Percentiles rank a stretch among this genome's conserved stretches.
These are phyloP conservation scores for Crithidia brevicula DNA, from an alignment of 208 protist species.

Conservation along the genomic window DNA sequence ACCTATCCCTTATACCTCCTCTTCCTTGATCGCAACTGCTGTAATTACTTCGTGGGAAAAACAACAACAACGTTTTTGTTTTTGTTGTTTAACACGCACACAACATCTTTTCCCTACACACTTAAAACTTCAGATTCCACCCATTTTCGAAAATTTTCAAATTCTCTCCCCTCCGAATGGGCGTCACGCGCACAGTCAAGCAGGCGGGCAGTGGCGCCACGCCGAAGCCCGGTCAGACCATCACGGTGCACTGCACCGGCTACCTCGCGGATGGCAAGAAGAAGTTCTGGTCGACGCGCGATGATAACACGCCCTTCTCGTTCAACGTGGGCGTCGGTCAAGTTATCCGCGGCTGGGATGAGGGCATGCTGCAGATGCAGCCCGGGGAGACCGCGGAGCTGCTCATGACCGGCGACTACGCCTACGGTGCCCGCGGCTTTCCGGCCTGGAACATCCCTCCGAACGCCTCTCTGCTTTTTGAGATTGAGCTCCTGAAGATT, in stretches of 20 bases:
- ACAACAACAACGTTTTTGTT: too few species aligned
- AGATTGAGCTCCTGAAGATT: slow-evolving; percentile 90
- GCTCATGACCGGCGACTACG: slow-evolving; percentile 80
- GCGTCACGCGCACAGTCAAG: slow-evolving; percentile 70
- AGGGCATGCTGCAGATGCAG: slow-evolving; percentile 91
- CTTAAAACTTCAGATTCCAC: too few species aligned
- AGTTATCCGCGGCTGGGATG: slow-evolving; percentile 96
- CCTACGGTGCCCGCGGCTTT: slow-evolving; percentile 88
- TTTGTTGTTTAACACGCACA: not conserved
- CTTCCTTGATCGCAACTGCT: too few species aligned
- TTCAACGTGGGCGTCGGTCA: slow-evolving; percentile 92
- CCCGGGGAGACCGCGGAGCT: slow-evolving; percentile 83
- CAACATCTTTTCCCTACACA: not conserved
- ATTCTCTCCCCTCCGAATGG: slow-evolving; percentile 53
- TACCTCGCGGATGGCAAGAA: slow-evolving; percentile 83
- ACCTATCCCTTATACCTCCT: too few species aligned
- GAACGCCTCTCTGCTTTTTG: slow-evolving; percentile 84
- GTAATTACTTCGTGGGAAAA: too few species aligned
- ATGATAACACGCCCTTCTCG: slow-evolving; percentile 89
- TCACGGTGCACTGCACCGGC: slow-evolving; percentile 92
- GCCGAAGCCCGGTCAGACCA: slow-evolving; percentile 66
- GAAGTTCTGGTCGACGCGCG: slow-evolving; percentile 91
- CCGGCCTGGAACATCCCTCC: slow-evolving; percentile 89
- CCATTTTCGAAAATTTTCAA: slow-evolving; percentile 28
- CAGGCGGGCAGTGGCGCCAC: slow-evolving; percentile 63